Evolutionary conservation across 805 yeast species (phyloP), one percentile per base, ranked within the genome.

Genomic region (Blastobotrys peoriensis): DNA sequence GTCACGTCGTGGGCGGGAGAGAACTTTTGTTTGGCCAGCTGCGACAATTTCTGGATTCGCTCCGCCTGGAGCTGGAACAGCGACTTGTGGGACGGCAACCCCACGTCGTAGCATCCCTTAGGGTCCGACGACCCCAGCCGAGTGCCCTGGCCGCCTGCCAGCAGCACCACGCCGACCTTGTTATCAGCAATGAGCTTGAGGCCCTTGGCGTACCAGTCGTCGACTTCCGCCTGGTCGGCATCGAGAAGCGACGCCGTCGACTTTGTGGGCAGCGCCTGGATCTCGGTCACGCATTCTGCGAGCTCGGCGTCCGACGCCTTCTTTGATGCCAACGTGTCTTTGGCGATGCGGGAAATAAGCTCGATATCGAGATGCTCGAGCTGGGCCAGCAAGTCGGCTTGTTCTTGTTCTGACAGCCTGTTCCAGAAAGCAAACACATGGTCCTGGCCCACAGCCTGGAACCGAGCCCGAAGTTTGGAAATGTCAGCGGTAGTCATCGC

Each of bases 71-170:
- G 74, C 63, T 88, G 96, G 65, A 93, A 93, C 46, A 93, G 68
- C 1, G 95, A 78, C 62, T 86, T 86, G 27, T 74, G 72, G 2
- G 95, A 85, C 1, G 96, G 96, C 40, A 93, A 74, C 0, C 83
- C 83, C 49, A 93, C 81, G 61, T 91, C 78, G 61, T 78, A 93
- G 65, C 97, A 91, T 1, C 99, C 99, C 65, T 93, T 93, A 30
- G 99, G 99, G 20, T 70, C 78, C 3, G 79, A 68, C 1, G 96
- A 87, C 1, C 98, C 98, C 44, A 93, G 71, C 50, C 99, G 74
- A 5, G 97, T 85, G 25, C 99, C 99, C 65, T 93, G 98, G 40
- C 99, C 99, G 45, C 99, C 99, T 9, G 99, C 97, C 85, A 93
- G 83, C 42, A 93, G 70, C 36, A 93, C 71, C 3, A 93, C 91